These are phyloP conservation scores for Huiozyma naganishii DNA, from an alignment of 805 yeast species.

Conservation along the genomic window DNA sequence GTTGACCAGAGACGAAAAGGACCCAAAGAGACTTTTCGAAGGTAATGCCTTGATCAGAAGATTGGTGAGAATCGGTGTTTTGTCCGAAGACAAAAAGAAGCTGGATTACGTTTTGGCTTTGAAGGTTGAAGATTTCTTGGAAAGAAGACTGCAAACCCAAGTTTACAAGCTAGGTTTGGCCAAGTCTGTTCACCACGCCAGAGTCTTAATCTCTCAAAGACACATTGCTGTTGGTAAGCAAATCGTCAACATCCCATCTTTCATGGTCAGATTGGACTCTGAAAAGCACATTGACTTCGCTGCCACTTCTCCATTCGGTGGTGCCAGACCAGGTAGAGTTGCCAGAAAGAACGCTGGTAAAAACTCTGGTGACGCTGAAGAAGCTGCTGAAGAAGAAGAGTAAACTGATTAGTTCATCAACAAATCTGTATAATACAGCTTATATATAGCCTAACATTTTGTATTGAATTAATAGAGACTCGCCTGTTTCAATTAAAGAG, in stretches of 20 bases:
- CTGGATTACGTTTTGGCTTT: constrained; percentile 99
- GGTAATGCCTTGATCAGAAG: constrained; percentile 99
- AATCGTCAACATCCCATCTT: constrained; percentile 95
- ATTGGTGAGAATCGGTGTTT: constrained; percentile 97
- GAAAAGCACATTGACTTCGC: constrained; percentile 99
- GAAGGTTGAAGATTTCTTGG: constrained; percentile 97
- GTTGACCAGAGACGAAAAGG: constrained; percentile 99
- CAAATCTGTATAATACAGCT: constrained; percentile 5
- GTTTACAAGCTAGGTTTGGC: constrained; percentile 99
- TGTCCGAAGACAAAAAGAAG: constrained; percentile 98
- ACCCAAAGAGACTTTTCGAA: constrained; percentile 99
- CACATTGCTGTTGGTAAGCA: constrained; percentile 99
- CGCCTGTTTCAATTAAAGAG: no score
- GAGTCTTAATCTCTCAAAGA: constrained; percentile 97
- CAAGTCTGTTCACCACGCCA: constrained; percentile 99
- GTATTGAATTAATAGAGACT: constrained; percentile 1
- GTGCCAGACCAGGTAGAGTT: constrained; percentile 99
- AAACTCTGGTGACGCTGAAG: constrained; percentile 55
- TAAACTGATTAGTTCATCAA: constrained; percentile 30
- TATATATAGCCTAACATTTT: constrained; percentile 3
- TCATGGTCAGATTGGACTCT: constrained; percentile 99
- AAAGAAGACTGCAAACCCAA: constrained; percentile 99
- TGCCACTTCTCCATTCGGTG: constrained; percentile 99
- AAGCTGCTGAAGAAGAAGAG: constrained; percentile 64
- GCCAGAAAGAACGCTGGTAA: constrained; percentile 78